These are phyloP conservation scores for Euphorbia lathyris DNA, from an alignment of 345 rosid genomes.

Conservation along the genomic window DNA sequence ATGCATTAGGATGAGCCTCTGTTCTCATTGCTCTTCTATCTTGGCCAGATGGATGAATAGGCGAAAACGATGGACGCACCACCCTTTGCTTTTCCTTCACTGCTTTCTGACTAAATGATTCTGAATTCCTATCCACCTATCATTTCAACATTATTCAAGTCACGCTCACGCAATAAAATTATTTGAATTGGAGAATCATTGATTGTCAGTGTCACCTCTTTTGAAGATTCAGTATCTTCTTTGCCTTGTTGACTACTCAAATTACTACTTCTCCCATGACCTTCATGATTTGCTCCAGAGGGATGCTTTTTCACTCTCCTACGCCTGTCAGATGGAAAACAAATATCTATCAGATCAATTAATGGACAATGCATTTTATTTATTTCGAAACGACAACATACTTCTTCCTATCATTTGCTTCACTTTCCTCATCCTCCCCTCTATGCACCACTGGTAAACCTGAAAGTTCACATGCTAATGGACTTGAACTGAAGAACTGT, in stretches of 20 bases:
- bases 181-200: neutral
- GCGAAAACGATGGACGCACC: constrained; percentile 38
- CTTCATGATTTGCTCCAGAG: constrained; percentile 19
- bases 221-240: constrained; percentile 38
- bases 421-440: constrained; percentile 32
- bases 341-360: neutral
- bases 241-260: constrained; percentile 14
- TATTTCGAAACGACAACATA: constrained; percentile 15
- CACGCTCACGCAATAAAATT: neutral
- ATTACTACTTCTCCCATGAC: constrained; percentile 20
- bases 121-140: constrained; percentile 38
- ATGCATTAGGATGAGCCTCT: constrained; percentile 55
- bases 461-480: constrained; percentile 46
- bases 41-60: constrained; percentile 18
- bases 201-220: constrained; percentile 54
- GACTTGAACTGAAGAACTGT: constrained; percentile 61
- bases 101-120: constrained; percentile 23
- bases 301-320: constrained; percentile 29
- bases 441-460: constrained; percentile 44
- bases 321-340: constrained; percentile 22
- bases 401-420: constrained; percentile 34
- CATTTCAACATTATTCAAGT: neutral
- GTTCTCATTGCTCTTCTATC: constrained; percentile 24
- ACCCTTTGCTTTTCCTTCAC: constrained; percentile 11
- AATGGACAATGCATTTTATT: neutral